Percentiles rank a stretch among this genome's conserved stretches.
Conservation (phyloP, 306 rosid genomes). For the Cucurbita moschata region DNA sequence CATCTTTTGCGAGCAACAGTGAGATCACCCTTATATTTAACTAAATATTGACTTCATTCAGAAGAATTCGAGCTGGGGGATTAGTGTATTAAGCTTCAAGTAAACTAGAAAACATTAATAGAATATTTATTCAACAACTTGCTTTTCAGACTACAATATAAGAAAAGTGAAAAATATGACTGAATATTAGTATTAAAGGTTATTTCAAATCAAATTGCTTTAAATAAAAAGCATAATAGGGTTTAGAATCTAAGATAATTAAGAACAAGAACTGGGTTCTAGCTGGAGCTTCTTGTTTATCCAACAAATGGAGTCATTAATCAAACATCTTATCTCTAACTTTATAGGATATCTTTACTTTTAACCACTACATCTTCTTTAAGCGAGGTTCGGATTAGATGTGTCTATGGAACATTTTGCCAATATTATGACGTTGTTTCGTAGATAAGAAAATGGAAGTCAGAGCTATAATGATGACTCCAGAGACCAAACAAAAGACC, state of each 20-base stretch:
- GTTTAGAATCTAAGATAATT: conserved; percentile 10
- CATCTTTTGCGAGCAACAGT: not conserved
- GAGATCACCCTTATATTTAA: not conserved
- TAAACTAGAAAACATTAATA: not conserved
- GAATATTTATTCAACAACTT: not conserved
- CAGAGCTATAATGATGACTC: conserved; percentile 24
- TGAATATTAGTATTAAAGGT: not conserved
- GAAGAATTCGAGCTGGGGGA: not conserved
- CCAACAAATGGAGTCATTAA: conserved; percentile 27
- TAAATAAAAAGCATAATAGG: conserved; percentile 11
- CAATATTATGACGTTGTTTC: conserved; percentile 7
- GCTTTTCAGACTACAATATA: not conserved
- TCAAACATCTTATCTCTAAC: conserved; percentile 31
- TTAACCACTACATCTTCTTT: conserved; percentile 16
- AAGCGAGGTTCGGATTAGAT: conserved; percentile 30
- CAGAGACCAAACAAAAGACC: conserved; percentile 22
- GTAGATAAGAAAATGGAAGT: conserved; percentile 8
- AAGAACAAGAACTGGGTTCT: conserved; percentile 15
- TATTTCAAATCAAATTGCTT: not conserved
- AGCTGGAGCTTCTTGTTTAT: conserved; percentile 39
- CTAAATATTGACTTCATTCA: not conserved
- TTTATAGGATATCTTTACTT: conserved; percentile 40
- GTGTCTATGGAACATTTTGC: conserved; percentile 21
- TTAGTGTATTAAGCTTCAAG: not conserved
- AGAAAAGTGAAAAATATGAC: conserved; percentile 2